phyloP scores from a whole-genome alignment of 768 basidiomycete genomes.

The Cubamyces sp. region DNA sequence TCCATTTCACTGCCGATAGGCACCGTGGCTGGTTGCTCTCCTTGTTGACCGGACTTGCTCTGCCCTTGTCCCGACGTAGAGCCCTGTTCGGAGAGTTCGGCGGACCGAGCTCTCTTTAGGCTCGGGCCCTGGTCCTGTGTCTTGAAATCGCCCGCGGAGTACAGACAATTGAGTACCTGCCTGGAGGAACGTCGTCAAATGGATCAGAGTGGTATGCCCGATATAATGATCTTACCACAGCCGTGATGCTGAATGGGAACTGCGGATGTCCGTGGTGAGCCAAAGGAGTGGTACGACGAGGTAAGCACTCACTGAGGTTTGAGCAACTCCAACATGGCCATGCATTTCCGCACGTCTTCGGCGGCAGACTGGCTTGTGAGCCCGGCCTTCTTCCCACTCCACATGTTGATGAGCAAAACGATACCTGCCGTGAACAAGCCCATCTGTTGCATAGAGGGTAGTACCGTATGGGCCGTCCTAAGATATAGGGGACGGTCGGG shows the following conservation, averaged over 20 bases:
- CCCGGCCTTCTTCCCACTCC: constrained; percentile 45
- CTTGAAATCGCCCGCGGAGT: constrained; percentile 6
- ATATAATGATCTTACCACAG: neutral
- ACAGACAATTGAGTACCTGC: constrained; percentile 1
- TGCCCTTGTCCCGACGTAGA: neutral
- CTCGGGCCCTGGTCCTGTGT: neutral
- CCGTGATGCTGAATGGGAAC: constrained; percentile 2
- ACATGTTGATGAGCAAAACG: constrained; percentile 53
- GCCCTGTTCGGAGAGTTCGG: neutral
- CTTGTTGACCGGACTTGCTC: too few relatives aligned
- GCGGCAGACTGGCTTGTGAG: constrained; percentile 41
- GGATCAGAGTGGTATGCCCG: neutral
- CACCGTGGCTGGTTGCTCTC: too few relatives aligned
- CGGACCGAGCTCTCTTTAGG: constrained; percentile 8
- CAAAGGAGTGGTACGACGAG: neutral
- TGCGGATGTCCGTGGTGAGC: neutral
- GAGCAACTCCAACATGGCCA: constrained; percentile 30
- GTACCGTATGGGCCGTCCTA: too few relatives aligned
- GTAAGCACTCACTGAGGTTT: constrained; percentile 18
- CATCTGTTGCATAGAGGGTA: constrained; percentile 19
- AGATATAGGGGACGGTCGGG: neutral
- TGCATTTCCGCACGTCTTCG: constrained; percentile 47
- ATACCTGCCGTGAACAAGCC: constrained; percentile 47
- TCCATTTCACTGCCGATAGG: too few relatives aligned
- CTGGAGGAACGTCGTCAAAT: neutral